Evolutionary conservation across 148 eudicot genomes (phyloP).

Genomic region (Camellia japonica): DNA sequence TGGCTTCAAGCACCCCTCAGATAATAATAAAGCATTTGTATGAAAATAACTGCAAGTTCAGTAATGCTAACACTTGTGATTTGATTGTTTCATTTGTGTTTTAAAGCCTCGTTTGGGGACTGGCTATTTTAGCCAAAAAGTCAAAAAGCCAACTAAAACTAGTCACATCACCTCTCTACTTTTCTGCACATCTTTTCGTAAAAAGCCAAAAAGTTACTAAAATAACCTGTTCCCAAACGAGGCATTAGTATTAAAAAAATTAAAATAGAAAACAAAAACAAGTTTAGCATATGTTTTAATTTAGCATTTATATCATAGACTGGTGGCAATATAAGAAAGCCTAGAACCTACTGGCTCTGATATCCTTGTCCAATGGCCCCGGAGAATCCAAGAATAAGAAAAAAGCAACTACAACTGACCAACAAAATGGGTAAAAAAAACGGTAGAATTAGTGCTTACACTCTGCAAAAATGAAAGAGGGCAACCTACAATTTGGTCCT

Average conservation of each 20-base stretch:
- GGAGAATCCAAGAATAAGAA: constrained; percentile 4
- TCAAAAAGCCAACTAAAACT: no score
- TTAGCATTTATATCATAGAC: constrained; percentile 81
- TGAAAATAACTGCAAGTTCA: not conserved
- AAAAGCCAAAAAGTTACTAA: no score
- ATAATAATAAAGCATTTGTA: not conserved
- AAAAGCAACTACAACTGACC: constrained; percentile 1
- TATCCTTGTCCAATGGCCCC: constrained; percentile 98
- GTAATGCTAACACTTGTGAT: not conserved
- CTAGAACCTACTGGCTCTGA: constrained; percentile 96
- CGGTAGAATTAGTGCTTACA: constrained; percentile 44
- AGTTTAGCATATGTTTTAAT: constrained; percentile 38
- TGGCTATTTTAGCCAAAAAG: no score
- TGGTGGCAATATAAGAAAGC: constrained; percentile 93
- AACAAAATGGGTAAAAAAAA: not conserved
- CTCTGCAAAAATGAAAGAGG: constrained; percentile 88
- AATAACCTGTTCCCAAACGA: no score
- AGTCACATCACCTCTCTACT: no score
- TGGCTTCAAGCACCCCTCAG: no score
- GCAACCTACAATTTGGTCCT: constrained; percentile 93
- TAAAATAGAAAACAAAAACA: constrained; percentile 20
- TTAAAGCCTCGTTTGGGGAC: no score
- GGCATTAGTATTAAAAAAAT: no score
- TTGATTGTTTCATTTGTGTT: no score
- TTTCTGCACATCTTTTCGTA: no score